Evolutionary conservation across 1,284 basidiomycete species (phyloP).

Genomic region (Pseudozyma hubeiensis): DNA sequence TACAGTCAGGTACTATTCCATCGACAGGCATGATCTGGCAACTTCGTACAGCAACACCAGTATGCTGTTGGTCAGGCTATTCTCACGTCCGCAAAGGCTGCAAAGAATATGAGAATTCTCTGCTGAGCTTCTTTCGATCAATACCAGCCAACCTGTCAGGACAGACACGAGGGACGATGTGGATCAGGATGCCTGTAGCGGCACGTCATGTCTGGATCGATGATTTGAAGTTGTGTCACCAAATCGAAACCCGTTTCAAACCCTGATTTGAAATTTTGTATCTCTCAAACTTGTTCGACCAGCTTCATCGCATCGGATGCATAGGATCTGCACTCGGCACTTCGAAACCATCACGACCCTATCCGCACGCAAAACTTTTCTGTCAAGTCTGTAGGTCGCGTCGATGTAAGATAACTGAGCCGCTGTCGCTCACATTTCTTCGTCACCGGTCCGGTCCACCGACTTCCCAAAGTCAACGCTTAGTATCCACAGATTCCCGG

Average conservation of each 20-base stretch:
- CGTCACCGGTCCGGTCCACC: constrained; percentile 24
- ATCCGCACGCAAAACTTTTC: not conserved
- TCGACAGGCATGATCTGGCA: too few relatives aligned
- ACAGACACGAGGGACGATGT: too few relatives aligned
- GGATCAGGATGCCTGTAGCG: constrained; percentile 9
- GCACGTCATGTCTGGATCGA: constrained; percentile 16
- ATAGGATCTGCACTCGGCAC: too few relatives aligned
- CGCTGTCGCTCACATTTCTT: not conserved
- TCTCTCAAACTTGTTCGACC: not conserved
- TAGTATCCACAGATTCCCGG: constrained; percentile 12
- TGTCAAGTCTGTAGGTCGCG: not conserved
- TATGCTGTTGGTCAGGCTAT: too few relatives aligned
- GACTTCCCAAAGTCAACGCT: not conserved
- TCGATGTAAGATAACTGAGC: constrained; percentile 2
- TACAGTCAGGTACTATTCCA: too few relatives aligned
- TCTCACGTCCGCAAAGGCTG: too few relatives aligned
- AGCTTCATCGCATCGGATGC: constrained; percentile 10
- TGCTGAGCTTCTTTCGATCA: too few relatives aligned
- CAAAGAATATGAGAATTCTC: too few relatives aligned
- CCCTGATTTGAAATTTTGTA: not conserved
- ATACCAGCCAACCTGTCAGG: too few relatives aligned
- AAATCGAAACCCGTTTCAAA: too few relatives aligned
- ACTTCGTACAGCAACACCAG: too few relatives aligned
- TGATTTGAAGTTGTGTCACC: not conserved
- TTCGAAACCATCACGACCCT: not conserved